These are phyloP conservation scores for Puccinia triticina DNA, from an alignment of 1,284 basidiomycete species.

Conservation along the genomic window DNA sequence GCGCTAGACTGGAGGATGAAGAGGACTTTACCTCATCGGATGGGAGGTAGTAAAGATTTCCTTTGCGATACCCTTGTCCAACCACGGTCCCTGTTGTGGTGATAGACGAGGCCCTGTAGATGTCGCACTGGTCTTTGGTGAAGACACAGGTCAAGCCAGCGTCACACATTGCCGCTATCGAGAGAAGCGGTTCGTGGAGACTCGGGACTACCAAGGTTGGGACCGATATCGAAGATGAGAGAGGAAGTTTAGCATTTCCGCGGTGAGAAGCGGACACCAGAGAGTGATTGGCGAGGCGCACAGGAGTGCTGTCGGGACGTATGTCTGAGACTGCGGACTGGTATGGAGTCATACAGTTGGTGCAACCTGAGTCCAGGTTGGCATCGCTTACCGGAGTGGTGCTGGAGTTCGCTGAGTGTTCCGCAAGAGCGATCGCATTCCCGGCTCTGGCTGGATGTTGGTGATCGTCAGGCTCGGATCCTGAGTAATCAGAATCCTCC, in stretches of 20 bases:
- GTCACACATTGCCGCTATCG: background rate
- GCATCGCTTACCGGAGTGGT: too few species aligned
- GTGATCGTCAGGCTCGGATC: too few species aligned
- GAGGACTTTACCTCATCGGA: too few species aligned
- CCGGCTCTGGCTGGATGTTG: too few species aligned
- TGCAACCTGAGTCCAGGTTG: slow-evolving; percentile 14
- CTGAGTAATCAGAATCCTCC: too few species aligned
- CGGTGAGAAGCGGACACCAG: background rate
- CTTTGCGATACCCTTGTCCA: background rate
- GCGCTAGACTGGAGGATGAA: too few species aligned
- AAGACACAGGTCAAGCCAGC: background rate
- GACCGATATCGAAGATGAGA: background rate
- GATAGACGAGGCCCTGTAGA: background rate
- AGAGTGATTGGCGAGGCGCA: background rate
- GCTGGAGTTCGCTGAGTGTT: too few species aligned
- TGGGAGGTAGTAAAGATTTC: background rate
- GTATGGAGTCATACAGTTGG: slow-evolving; percentile 13
- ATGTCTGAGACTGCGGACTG: background rate
- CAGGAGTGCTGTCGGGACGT: background rate
- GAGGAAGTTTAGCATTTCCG: background rate
- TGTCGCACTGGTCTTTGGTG: background rate
- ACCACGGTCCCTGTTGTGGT: background rate
- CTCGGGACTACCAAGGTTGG: background rate
- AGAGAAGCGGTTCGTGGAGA: slow-evolving; percentile 14
- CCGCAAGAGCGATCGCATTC: too few species aligned